Evolutionary conservation across 176 grass and related monocot species (phyloP), one percentile per base, ranked within the genome.

Genomic region (Carex kokanica): DNA sequence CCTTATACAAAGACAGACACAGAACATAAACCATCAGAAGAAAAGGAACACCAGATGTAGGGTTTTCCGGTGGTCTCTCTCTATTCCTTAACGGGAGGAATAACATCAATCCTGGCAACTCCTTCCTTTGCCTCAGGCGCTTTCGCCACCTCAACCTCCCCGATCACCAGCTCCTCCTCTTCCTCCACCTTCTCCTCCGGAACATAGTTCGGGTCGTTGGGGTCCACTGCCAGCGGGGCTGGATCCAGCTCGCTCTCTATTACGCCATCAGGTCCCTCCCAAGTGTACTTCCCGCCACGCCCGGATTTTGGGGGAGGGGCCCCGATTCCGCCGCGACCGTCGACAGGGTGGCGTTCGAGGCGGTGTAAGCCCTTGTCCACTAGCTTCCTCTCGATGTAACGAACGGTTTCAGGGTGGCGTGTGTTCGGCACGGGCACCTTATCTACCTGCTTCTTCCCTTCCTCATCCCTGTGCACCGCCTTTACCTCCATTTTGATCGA

Each of bases 281-380:
- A 98, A 32, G 95, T 98, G 89, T 72, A 98, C 92, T 91, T 93
- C 15, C 92, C 90, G 51, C 91, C 95, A 25, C 83, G 95, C 8
- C 92, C 95, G 5, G 90, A 93, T 85, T 98, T 94, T 1, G 89
- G 92, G 54, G 92, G 90, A 18, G 87, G 78, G 5, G 43, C 17
- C 5, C 89, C 85, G 82, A 98, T 63, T 27, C 93, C 88, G 2
- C 92, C 86, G 0, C 81, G 82, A 20, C 87, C 95, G n/a, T 93
- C 90, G 5, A 79, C 86, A 14, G 95, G 92, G 80, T 93, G 95
- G 20, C 87, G 87, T 38, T 93, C 92, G 9, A 90, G 3, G 13
- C 95, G 90, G 83, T 90, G 87, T 0, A 98, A 2, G 1, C 95
- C 90, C 68, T 93, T 84, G 66, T 98, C 87, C 18, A 88, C 89